Base-by-base conservation (phyloP, 352 stramenopile species). In the Phytophthora chlamydospora region DNA sequence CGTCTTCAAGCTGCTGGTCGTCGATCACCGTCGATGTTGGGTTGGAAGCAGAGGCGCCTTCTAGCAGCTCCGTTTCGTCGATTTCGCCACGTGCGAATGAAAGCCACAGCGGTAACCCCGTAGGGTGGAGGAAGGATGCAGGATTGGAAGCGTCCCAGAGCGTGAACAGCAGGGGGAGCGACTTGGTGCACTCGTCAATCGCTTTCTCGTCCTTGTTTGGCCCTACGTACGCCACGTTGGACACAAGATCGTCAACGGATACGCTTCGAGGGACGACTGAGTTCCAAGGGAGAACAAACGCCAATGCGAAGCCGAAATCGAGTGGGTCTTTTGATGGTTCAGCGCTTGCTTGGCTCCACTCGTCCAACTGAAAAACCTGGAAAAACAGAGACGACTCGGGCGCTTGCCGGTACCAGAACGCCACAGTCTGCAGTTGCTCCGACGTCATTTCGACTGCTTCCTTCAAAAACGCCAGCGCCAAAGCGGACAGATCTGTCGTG, bases 241-340 rank as follows among this genome's bases (percentile, higher is more conserved):
- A 6, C 1, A 83, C 52, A 19, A 91, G 52, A 51, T 78, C 57
- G 1, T 14, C 31, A 6, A 33, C 24, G 6, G 70, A 62, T 0
- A 66, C 75, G 29, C 58, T 63, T 39, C 78, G 61, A 17, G 56
- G 7, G 0, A 86, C 53, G 2, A 12, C 27, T 0, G 21, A 36
- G 17, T 70, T 70, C 27, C 43, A 61, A 17, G 68, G 57, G 14
- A 91, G 75, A 0, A 91, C 76, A 13, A 62, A 66, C 0, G 62
- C 55, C 13, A 91, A 53, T 9, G 63, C 71, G 39, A 66, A 91
- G 16, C 75, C 81, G 21, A 88, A 83, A 8, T 67, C 58, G 1
- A 79, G 48, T 0, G 75, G 73, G 11, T 90, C 73, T 21, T 45
- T 35, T 0, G 56, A 60, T 6, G 66, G 49, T 16, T 61, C 33